These are phyloP conservation scores for Taphrina deformans DNA, from an alignment of 1,139 yeast genomes.

Conservation along the genomic window DNA sequence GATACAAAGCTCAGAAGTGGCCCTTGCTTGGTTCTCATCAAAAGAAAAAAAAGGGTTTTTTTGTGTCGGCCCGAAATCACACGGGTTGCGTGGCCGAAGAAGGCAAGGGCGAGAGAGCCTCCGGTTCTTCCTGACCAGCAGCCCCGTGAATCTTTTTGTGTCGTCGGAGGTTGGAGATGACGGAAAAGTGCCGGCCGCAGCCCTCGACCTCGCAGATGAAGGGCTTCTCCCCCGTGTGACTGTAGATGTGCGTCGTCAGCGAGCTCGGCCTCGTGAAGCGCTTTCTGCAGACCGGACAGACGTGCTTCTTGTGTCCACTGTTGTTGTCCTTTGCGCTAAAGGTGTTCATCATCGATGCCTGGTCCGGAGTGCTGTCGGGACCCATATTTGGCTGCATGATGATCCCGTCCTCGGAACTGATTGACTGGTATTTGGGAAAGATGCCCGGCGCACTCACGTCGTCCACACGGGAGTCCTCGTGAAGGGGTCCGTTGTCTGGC, in stretches of 20 bases:
- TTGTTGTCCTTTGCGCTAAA: conserved; percentile 29
- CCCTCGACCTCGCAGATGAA: conserved; percentile 64
- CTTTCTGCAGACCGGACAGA: conserved; percentile 69
- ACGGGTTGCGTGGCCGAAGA: neutral
- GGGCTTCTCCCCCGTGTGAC: conserved; percentile 86
- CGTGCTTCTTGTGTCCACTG: conserved; percentile 39
- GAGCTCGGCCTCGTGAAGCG: conserved; percentile 80
- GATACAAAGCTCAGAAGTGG: neutral
- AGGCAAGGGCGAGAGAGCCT: neutral
- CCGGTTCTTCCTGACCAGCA: neutral
- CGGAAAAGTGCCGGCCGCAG: conserved; percentile 72
- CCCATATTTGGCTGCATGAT: neutral
- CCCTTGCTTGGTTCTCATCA: too few relatives aligned
- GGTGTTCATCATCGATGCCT: conserved; percentile 32
- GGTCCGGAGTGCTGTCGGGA: conserved; percentile 7
- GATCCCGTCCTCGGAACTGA: neutral
- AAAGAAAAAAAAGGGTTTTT: too few relatives aligned
- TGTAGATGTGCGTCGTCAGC: conserved; percentile 72
- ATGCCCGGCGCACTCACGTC: neutral
- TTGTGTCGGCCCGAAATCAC: neutral
- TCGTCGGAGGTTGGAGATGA: conserved; percentile 75
- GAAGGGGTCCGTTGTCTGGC: neutral
- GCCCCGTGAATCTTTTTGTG: conserved; percentile 49
- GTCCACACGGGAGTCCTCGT: neutral
- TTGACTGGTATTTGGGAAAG: neutral